Conservation (phyloP, 164 flowering plant species). For the Akebia trifoliata region DNA sequence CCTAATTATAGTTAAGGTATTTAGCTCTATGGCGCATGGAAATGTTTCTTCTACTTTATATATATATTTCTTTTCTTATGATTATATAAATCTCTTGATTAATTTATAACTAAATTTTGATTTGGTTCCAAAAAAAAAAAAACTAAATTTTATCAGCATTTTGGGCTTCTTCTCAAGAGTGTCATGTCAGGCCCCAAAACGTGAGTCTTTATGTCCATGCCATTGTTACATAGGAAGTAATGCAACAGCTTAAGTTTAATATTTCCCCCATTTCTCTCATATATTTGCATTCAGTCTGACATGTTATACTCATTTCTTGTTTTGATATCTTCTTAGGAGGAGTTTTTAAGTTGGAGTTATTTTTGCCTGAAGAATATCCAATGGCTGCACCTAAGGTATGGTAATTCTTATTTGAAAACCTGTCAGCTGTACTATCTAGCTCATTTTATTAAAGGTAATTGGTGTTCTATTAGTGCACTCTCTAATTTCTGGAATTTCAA, state of each 20-base stretch:
- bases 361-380: constrained; percentile 94
- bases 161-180: not conserved
- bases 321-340: constrained; percentile 43
- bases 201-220: not conserved
- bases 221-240: not conserved
- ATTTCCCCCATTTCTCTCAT: not conserved
- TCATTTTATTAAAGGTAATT: not conserved
- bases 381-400: constrained; percentile 93
- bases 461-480: not conserved
- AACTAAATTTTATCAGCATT: no score
- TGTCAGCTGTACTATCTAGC: not conserved
- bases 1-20: no score
- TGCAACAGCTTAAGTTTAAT: not conserved
- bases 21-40: no score
- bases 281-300: not conserved
- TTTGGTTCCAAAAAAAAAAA: no score
- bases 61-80: no score
- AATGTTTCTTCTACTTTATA: no score
- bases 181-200: not conserved
- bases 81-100: no score
- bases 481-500: not conserved
- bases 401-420: not conserved
- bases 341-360: constrained; percentile 81
- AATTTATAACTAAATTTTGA: no score
- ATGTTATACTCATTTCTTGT: not conserved